Evolutionary conservation across 495 filamentous ascomycete genomes (phyloP).

Genomic region (Baudoinia panamericana): DNA sequence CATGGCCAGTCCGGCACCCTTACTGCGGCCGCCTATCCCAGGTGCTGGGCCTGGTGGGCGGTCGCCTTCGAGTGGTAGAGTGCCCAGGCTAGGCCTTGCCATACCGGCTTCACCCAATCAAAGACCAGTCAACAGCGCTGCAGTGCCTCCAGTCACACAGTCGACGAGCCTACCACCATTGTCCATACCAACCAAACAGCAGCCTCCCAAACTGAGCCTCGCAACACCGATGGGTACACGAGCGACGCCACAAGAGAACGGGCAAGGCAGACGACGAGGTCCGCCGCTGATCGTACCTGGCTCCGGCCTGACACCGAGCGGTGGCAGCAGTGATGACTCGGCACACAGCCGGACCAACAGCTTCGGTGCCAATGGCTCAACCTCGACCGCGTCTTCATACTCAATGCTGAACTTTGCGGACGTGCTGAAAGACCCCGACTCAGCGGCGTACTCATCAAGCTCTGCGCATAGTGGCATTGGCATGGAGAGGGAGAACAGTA

Average conservation of each 20-base stretch:
- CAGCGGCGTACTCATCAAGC: slow-evolving; percentile 65
- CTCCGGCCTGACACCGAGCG: slow-evolving; percentile 17
- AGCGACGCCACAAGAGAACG: slow-evolving; percentile 46
- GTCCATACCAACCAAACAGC: slow-evolving; percentile 23
- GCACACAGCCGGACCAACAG: slow-evolving; percentile 64
- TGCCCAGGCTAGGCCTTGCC: slow-evolving; percentile 71
- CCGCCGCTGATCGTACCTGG: slow-evolving; percentile 35
- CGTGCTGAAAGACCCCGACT: slow-evolving; percentile 60
- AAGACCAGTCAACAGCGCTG: slow-evolving; percentile 46
- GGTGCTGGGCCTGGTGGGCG: slow-evolving; percentile 43
- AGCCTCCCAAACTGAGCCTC: slow-evolving; percentile 58
- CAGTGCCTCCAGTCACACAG: slow-evolving; percentile 9
- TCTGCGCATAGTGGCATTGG: slow-evolving; percentile 28
- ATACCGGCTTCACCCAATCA: slow-evolving; percentile 74
- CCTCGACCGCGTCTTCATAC: slow-evolving; percentile 69
- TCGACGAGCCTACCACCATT: slow-evolving; percentile 14
- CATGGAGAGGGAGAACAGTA: slow-evolving; percentile 66
- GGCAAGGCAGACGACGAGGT: slow-evolving; percentile 33
- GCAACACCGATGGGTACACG: slow-evolving; percentile 75
- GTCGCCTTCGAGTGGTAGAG: slow-evolving; percentile 47
- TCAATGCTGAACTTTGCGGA: slow-evolving; percentile 56
- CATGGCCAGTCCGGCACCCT: slow-evolving; percentile 68
- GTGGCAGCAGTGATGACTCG: slow-evolving; percentile 56
- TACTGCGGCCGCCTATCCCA: slow-evolving; percentile 72
- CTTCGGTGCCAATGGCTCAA: slow-evolving; percentile 65